A percentile compares a stretch with the other conserved stretches of the same genome.
These are phyloP conservation scores for Suillus discolor DNA, from an alignment of 768 basidiomycete species.

Conservation along the genomic window DNA sequence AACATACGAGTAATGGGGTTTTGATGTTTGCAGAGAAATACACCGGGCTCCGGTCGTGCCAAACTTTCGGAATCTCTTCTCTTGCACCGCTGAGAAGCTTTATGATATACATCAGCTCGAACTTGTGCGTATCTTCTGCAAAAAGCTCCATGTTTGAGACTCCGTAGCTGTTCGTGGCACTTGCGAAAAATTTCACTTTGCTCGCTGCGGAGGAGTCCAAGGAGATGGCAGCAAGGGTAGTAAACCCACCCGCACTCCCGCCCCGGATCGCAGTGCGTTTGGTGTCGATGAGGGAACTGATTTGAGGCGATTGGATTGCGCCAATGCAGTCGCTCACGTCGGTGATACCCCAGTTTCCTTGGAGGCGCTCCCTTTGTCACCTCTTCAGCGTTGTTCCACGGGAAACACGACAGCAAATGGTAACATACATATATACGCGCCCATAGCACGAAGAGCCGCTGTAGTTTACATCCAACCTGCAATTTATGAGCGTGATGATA, in stretches of 20 bases:
- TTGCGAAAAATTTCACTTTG: slow-evolving; percentile 59
- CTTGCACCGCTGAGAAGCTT: slow-evolving; percentile 63
- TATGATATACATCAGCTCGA: slow-evolving; percentile 59
- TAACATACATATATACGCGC: slow-evolving; percentile 53
- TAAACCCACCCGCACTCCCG: slow-evolving; percentile 74
- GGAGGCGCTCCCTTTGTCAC: slow-evolving; percentile 48
- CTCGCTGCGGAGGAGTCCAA: slow-evolving; percentile 53
- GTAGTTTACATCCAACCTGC: slow-evolving; percentile 78
- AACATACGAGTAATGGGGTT: slow-evolving; percentile 60
- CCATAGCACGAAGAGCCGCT: slow-evolving; percentile 77
- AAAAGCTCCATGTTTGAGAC: slow-evolving; percentile 63
- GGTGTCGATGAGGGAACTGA: slow-evolving; percentile 56
- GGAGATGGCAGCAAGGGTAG: slow-evolving; percentile 52
- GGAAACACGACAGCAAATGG: neutral
- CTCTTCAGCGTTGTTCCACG: neutral
- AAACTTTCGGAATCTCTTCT: slow-evolving; percentile 56
- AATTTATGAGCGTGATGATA: slow-evolving; percentile 17
- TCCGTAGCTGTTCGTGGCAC: slow-evolving; percentile 69
- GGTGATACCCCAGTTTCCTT: slow-evolving; percentile 68
- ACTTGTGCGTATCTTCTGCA: slow-evolving; percentile 71
- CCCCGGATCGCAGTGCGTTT: slow-evolving; percentile 71
- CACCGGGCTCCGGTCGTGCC: slow-evolving; percentile 62
- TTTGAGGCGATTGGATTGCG: slow-evolving; percentile 48
- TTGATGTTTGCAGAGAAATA: slow-evolving; percentile 63
- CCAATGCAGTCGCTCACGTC: slow-evolving; percentile 64